phyloP scores from a whole-genome alignment of 208 protist genomes.

The Novymonas esmeraldas region DNA sequence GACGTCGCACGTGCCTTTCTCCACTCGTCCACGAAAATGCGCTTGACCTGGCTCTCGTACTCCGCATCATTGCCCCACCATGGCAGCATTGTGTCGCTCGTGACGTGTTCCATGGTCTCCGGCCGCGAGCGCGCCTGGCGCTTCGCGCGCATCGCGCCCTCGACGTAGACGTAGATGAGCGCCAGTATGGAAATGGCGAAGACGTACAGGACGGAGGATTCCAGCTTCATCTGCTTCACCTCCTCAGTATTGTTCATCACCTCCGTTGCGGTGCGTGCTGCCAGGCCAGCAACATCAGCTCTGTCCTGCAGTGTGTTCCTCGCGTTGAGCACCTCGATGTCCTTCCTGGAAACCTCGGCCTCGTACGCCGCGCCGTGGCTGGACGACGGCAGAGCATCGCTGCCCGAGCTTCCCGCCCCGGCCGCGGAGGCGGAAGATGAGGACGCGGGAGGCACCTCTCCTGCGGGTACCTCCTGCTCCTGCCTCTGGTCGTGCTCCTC shows the following conservation, averaged over 20 bases:
- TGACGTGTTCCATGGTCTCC: conserved; percentile 66
- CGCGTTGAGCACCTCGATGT: conserved; percentile 80
- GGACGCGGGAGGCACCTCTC: neutral
- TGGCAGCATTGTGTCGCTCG: conserved; percentile 83
- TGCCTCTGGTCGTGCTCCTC: neutral
- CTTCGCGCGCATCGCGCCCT: conserved; percentile 56
- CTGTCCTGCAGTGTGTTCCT: conserved; percentile 79
- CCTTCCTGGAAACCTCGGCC: conserved; percentile 49
- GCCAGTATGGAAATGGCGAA: conserved; percentile 54
- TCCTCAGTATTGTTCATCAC: conserved; percentile 89
- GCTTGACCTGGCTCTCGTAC: conserved; percentile 90
- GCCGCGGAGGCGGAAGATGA: neutral
- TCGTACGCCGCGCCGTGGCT: conserved; percentile 32
- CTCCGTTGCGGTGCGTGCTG: conserved; percentile 74
- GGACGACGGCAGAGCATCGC: neutral
- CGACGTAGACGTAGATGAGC: conserved; percentile 65
- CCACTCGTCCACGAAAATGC: conserved; percentile 91
- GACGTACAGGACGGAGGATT: conserved; percentile 62
- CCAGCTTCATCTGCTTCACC: conserved; percentile 60
- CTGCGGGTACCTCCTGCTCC: neutral
- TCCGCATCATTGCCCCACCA: conserved; percentile 90
- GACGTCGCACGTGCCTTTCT: conserved; percentile 67
- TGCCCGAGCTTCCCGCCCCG: neutral
- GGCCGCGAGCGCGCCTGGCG: conserved; percentile 54
- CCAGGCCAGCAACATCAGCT: conserved; percentile 73